A percentile compares a stretch with the other conserved stretches of the same genome.
Conservation (phyloP, 2,329 filamentous ascomycete genomes). For the Microsporum audouinii region DNA sequence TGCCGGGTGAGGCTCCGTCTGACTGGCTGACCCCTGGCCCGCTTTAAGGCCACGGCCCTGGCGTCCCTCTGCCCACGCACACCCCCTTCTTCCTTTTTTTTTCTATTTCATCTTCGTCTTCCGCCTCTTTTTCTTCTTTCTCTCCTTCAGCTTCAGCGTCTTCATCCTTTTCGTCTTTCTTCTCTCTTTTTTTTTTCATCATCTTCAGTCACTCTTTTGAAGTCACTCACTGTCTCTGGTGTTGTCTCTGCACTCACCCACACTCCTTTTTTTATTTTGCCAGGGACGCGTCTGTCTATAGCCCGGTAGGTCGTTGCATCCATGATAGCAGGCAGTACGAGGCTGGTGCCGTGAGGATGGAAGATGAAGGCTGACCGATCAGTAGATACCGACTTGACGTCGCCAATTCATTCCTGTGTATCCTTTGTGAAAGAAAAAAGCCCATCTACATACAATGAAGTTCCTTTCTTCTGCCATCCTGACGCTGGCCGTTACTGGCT, state of each 20-base stretch:
- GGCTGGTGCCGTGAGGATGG: no score
- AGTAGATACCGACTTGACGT: no score
- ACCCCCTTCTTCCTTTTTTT: conserved; percentile 12
- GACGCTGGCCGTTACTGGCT: conserved; percentile 34
- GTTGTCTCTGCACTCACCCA: conserved; percentile 7
- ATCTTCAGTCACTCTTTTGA: conserved; percentile 6
- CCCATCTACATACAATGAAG: conserved; percentile 25
- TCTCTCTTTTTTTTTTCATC: background rate
- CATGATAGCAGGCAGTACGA: no score
- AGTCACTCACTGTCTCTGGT: conserved; percentile 10
- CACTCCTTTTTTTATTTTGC: conserved; percentile 12
- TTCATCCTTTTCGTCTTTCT: conserved; percentile 11
- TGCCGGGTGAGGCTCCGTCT: background rate
- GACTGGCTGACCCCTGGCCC: background rate
- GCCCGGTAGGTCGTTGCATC: background rate
- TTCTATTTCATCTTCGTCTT: conserved; percentile 8
- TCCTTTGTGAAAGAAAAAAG: no score
- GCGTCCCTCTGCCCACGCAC: background rate
- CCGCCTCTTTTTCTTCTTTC: conserved; percentile 19
- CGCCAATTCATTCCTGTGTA: no score
- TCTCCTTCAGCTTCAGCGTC: conserved; percentile 13
- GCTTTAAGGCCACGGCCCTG: background rate
- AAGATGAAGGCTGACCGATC: no score
- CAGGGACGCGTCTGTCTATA: conserved; percentile 11
- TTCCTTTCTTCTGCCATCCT: conserved; percentile 27